Evolutionary conservation across 2,329 filamentous ascomycete genomes (phyloP).

Genomic region (Cytospora paraplurivora): DNA sequence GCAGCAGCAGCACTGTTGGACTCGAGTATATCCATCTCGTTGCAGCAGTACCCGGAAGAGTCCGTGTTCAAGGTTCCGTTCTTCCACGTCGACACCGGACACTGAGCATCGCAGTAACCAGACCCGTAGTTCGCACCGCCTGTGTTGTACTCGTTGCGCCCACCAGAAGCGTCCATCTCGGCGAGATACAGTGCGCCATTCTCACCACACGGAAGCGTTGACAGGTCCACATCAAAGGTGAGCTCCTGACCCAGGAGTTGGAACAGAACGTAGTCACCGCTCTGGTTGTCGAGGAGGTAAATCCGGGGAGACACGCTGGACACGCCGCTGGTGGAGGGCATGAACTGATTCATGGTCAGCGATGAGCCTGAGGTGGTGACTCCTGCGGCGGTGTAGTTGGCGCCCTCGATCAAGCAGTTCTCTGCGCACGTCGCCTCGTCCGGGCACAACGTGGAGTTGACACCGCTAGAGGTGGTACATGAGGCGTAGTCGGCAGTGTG

Average conservation of each 20-base stretch:
- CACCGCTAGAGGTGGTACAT: constrained; percentile 31
- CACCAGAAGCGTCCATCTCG: constrained; percentile 51
- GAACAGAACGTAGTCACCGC: constrained; percentile 43
- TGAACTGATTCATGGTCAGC: constrained; percentile 36
- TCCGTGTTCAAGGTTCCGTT: constrained; percentile 46
- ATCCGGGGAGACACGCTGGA: constrained; percentile 45
- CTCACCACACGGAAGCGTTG: constrained; percentile 61
- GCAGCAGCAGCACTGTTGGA: constrained; percentile 60
- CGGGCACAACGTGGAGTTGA: constrained; percentile 44
- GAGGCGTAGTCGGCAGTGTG: constrained; percentile 38
- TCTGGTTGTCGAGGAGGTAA: constrained; percentile 45
- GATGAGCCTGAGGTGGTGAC: constrained; percentile 33
- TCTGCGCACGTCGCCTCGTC: constrained; percentile 46
- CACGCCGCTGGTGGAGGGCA: constrained; percentile 29
- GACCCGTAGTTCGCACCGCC: constrained; percentile 48
- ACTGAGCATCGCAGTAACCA: constrained; percentile 47
- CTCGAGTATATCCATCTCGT: constrained; percentile 58
- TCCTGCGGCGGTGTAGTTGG: constrained; percentile 43
- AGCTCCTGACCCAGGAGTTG: constrained; percentile 61
- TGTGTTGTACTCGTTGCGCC: constrained; percentile 44
- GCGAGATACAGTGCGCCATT: constrained; percentile 56
- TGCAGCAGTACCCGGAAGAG: constrained; percentile 49
- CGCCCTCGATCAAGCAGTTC: constrained; percentile 52
- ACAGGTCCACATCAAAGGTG: constrained; percentile 66
- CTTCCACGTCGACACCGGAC: constrained; percentile 42